Conservation (phyloP, 2,329 filamentous ascomycete genomes). For the Penicillium sp. region DNA sequence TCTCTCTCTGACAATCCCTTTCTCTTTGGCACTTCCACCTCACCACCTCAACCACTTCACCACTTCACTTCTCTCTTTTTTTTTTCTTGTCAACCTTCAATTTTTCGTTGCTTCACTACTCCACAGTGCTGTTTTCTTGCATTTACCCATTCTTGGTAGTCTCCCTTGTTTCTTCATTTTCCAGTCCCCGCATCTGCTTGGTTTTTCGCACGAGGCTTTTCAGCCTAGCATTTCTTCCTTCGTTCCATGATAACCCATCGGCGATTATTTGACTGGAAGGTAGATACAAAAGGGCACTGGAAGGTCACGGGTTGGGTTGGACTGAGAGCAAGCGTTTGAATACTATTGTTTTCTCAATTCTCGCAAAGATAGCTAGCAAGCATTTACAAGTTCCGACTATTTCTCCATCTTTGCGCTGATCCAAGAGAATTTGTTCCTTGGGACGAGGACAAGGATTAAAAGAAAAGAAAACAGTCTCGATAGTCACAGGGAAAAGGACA, state of each 20-base stretch:
- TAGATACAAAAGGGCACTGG: slow-evolving; percentile 24
- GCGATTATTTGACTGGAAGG: slow-evolving; percentile 20
- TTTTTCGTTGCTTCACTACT: not conserved
- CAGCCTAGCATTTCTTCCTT: not conserved
- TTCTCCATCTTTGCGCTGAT: slow-evolving; percentile 36
- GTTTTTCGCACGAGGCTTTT: not conserved
- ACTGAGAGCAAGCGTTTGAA: slow-evolving; percentile 33
- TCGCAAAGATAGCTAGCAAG: slow-evolving; percentile 47
- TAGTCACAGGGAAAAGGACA: slow-evolving; percentile 19
- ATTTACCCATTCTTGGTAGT: slow-evolving; percentile 1
- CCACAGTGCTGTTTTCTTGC: slow-evolving; percentile 1
- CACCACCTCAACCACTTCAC: not conserved
- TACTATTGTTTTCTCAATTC: slow-evolving; percentile 36
- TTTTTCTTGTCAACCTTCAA: not conserved
- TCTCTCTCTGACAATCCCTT: slow-evolving; percentile 13
- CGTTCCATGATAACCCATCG: not conserved
- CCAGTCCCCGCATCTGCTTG: not conserved
- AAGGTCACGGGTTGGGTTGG: slow-evolving; percentile 28
- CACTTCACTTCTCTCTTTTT: not conserved
- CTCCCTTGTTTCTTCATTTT: not conserved
- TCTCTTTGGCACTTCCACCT: not conserved
- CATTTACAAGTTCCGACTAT: slow-evolving; percentile 45
- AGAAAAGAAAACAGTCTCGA: slow-evolving; percentile 23
- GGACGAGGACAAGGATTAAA: slow-evolving; percentile 28
- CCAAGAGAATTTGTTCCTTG: slow-evolving; percentile 27